Conservation (phyloP, 768 basidiomycete species). For the Auricularia cornea region DNA sequence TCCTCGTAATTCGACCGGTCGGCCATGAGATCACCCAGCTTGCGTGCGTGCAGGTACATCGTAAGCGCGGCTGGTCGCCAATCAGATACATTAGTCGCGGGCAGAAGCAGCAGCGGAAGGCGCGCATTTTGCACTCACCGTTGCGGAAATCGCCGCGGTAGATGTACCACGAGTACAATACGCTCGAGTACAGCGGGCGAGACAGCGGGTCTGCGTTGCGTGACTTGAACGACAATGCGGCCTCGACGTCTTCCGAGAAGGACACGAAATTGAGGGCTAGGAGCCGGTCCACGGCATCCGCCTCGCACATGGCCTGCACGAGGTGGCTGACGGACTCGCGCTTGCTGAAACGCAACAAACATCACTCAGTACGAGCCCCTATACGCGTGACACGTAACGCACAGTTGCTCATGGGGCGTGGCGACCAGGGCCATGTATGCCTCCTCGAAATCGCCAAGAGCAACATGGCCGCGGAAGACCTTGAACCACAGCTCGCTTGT, state of each 20-base stretch:
- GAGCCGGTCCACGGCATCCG: conserved; percentile 67
- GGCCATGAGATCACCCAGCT: conserved; percentile 45
- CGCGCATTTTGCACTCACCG: conserved; percentile 44
- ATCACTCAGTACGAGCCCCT: neutral
- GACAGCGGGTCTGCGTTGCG: conserved; percentile 86
- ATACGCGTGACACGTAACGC: conserved; percentile 28
- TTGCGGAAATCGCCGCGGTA: conserved; percentile 82
- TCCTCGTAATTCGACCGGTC: conserved; percentile 33
- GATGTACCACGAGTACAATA: conserved; percentile 92
- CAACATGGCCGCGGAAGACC: conserved; percentile 66
- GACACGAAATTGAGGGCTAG: conserved; percentile 80
- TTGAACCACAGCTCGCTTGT: conserved; percentile 70
- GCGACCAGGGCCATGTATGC: conserved; percentile 76
- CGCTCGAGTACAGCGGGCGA: conserved; percentile 77
- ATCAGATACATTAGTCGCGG: neutral
- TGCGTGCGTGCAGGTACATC: conserved; percentile 88
- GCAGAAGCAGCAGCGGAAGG: too few species aligned
- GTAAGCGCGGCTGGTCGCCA: conserved; percentile 62
- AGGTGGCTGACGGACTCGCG: conserved; percentile 75
- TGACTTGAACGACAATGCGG: conserved; percentile 82
- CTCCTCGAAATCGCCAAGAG: conserved; percentile 71
- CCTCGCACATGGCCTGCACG: conserved; percentile 89
- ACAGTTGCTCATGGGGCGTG: conserved; percentile 73
- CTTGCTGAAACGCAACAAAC: conserved; percentile 42
- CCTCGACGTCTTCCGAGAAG: conserved; percentile 79